Percentiles rank a stretch among this genome's conserved stretches.
These are phyloP conservation scores for Xylaria sp. DNA, from an alignment of 2,329 filamentous ascomycete species.

Conservation along the genomic window DNA sequence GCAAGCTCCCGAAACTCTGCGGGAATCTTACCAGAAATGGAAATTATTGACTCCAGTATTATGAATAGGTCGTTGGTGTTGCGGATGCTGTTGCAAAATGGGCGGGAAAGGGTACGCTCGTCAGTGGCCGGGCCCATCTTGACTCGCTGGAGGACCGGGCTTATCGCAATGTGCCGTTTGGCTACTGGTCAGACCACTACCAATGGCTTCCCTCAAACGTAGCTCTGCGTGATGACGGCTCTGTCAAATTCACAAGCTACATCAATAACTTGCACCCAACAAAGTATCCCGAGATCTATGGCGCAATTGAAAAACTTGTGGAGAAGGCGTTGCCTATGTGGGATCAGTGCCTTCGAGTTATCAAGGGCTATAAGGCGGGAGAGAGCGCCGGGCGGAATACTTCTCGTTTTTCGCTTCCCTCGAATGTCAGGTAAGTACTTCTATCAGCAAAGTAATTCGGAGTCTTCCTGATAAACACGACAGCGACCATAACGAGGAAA, in stretches of 20 bases:
- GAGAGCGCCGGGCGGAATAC: background rate
- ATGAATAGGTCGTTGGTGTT: conserved; percentile 37
- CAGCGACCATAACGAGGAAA: conserved; percentile 23
- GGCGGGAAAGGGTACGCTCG: conserved; percentile 37
- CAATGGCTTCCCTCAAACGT: conserved; percentile 53
- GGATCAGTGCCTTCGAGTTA: conserved; percentile 40
- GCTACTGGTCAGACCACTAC: conserved; percentile 43
- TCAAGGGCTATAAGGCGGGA: background rate
- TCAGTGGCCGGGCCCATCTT: conserved; percentile 1
- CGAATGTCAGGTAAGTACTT: background rate
- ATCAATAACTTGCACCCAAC: conserved; percentile 51
- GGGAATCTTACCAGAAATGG: too few relatives aligned
- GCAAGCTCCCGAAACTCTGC: too few relatives aligned
- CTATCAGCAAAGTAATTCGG: background rate
- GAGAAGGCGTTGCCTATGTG: conserved; percentile 48
- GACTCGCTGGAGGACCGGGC: background rate
- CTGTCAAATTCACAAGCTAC: conserved; percentile 48
- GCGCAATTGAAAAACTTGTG: conserved; percentile 45
- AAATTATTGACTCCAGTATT: too few relatives aligned
- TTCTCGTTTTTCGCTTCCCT: background rate
- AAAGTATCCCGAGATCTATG: conserved; percentile 42
- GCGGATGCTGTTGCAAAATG: conserved; percentile 34
- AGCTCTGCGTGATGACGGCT: conserved; percentile 36
- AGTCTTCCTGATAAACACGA: conserved; percentile 1
- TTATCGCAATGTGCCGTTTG: background rate